A percentile compares a stretch with the other conserved stretches of the same genome.
phyloP scores from a whole-genome alignment of 192 early-diverging fungal species.

The Diversispora eburnea region DNA sequence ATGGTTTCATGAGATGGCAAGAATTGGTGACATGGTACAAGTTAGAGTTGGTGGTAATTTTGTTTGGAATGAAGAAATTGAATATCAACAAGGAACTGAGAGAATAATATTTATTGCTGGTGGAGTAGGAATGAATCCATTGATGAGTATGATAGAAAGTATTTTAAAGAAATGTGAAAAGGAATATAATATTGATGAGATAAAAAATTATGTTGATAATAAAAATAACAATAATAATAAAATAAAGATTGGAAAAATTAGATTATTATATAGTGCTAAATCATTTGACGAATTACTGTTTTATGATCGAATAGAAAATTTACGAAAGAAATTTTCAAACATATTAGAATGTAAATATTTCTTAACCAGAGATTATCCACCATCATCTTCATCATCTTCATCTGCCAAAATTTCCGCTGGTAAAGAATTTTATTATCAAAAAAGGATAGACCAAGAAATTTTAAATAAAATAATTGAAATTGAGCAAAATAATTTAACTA shows the following conservation, averaged over 20 bases:
- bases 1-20: constrained; percentile 30
- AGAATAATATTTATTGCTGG: constrained; percentile 27
- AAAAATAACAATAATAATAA: not conserved
- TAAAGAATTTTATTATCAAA: constrained; percentile 5
- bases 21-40: constrained; percentile 16
- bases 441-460: constrained; percentile 5
- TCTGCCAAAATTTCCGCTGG: not conserved
- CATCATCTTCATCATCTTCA: not conserved
- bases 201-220: not conserved
- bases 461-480: not conserved
- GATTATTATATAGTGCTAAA: constrained; percentile 26
- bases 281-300: constrained; percentile 25
- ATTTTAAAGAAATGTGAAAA: not conserved
- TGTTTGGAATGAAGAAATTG: constrained; percentile 7
- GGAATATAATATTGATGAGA: not conserved
- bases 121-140: constrained; percentile 32
- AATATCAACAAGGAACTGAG: constrained; percentile 5
- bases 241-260: not conserved
- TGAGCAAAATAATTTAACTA: not conserved
- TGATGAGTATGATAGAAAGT: constrained; percentile 28
- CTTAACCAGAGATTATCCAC: constrained; percentile 8
- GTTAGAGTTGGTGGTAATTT: constrained; percentile 32
- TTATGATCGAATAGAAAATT: constrained; percentile 21
- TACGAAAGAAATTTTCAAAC: not conserved
- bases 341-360: constrained; percentile 23